Base-by-base conservation (phyloP, 306 rosid species). In the Begonia peltatifolia region DNA sequence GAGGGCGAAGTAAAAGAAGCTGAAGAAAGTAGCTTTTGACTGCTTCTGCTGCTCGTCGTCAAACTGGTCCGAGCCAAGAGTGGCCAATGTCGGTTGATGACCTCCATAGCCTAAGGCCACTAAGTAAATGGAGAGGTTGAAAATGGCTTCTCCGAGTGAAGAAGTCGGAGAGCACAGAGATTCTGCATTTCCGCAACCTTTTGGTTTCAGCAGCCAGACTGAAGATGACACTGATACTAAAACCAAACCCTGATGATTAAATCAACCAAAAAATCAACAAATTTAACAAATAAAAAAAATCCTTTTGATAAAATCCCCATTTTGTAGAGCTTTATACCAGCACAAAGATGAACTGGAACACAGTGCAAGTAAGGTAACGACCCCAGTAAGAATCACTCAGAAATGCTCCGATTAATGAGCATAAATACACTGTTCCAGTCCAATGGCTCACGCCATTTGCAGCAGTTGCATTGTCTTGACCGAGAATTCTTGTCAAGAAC, bases 1-100 rank as follows among this genome's bases (percentile, higher is more conserved):
- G 50, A 83, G 51, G 16, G 87, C 78, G 12, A 83, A 51, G 55
- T 83, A 83, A 66, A 79, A 82, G 57, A 70, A 78, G 57, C 76
- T 62, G 18, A 78, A 82, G 69, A 78, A 82, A 2, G 78, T 70
- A 22, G 68, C 71, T 43, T 73, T 83, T 9, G 84, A 76, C 47
- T 47, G 43, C 50, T 72, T 42, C n/a, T 79, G 75, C 49, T 69
- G 60, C 4, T 50, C 68, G 42, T 74, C 84, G 11, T 79, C 84
- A 36, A 77, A 83, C 30, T 79, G 93, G 58, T 79, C 87, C 10
- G 87, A 75, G 11, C 87, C 93, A 46, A 79, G 74, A 14, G 85
- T 81, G 23, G 82, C 82, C 9, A 77, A 52, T 0, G 70, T 77
- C 12, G 88, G 88, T 15, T 81, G 84, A 50, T 77, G 77, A 22